These are phyloP conservation scores for Saccharomyces eubayanus DNA, from an alignment of 805 yeast genomes.

Conservation along the genomic window DNA sequence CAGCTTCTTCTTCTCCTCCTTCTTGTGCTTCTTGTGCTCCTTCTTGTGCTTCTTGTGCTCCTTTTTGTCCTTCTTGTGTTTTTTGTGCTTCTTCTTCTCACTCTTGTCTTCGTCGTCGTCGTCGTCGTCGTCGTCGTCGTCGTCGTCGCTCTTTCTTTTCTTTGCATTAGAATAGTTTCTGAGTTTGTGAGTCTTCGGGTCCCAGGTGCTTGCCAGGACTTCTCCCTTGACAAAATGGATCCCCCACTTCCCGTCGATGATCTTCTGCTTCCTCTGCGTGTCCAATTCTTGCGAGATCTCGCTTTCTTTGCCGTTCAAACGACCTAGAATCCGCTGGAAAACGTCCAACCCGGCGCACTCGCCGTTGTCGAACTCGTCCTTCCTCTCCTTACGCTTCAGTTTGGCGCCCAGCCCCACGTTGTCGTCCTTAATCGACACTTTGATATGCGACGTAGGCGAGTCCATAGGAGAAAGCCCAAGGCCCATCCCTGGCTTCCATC, in stretches of 20 bases:
- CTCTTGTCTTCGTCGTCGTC: slow-evolving; percentile 19
- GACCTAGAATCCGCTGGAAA: slow-evolving; percentile 82
- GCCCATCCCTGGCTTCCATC: slow-evolving; percentile 92
- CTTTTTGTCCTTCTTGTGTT: slow-evolving; percentile 25
- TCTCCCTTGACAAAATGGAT: slow-evolving; percentile 83
- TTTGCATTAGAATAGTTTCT: slow-evolving; percentile 21
- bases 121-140: slow-evolving; percentile 20
- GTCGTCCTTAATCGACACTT: slow-evolving; percentile 74
- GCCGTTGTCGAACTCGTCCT: slow-evolving; percentile 67
- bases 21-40: slow-evolving; percentile 27
- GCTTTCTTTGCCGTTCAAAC: slow-evolving; percentile 79
- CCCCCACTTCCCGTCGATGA: slow-evolving; percentile 83
- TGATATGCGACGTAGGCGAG: slow-evolving; percentile 68
- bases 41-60: slow-evolving; percentile 26
- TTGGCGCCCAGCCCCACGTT: slow-evolving; percentile 86
- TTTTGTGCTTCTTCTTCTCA: slow-evolving; percentile 26
- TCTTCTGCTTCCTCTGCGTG: slow-evolving; percentile 54
- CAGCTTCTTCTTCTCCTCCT: slow-evolving; percentile 23
- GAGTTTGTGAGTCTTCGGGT: slow-evolving; percentile 42
- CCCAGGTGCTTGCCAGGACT: slow-evolving; percentile 76
- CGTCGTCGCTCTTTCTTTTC: slow-evolving; percentile 28
- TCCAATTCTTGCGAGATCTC: slow-evolving; percentile 58
- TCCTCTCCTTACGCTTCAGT: slow-evolving; percentile 46
- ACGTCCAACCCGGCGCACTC: slow-evolving; percentile 89
- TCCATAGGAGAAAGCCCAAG: slow-evolving; percentile 50